Evolutionary conservation across 495 filamentous ascomycete species (phyloP).

Genomic region (Xylaria castorea): DNA sequence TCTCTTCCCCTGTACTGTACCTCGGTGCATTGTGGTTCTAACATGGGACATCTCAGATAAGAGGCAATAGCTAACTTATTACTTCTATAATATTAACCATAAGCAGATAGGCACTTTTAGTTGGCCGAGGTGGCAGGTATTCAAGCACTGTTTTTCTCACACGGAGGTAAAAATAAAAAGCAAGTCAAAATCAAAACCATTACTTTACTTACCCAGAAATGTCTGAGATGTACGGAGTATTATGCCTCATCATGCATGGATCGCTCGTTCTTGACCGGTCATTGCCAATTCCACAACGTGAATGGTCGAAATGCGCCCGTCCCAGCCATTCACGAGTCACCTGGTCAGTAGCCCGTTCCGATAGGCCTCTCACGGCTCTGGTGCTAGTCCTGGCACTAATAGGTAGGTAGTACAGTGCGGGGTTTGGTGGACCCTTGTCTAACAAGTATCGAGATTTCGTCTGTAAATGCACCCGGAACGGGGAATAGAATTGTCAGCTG

Average conservation of each 20-base stretch:
- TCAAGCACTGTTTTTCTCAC: too few relatives aligned
- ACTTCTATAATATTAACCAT: too few relatives aligned
- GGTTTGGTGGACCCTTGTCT: not conserved
- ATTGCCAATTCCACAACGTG: not conserved
- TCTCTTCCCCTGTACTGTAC: not conserved
- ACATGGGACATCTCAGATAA: not conserved
- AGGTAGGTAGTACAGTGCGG: not conserved
- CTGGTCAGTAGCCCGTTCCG: not conserved
- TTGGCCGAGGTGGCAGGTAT: not conserved
- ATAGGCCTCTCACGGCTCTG: not conserved
- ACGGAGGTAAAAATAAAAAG: not conserved
- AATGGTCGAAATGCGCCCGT: not conserved
- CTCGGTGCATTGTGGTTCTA: not conserved
- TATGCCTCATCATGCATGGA: not conserved
- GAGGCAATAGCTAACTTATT: not conserved
- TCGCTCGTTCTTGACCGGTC: not conserved
- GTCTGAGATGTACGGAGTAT: conserved; percentile 2
- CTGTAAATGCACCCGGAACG: not conserved
- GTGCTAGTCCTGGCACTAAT: not conserved
- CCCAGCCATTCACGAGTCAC: conserved; percentile 3
- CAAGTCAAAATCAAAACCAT: not conserved
- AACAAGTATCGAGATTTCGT: not conserved
- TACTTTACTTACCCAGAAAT: not conserved
- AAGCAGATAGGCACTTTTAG: not conserved
- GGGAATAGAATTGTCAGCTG: conserved; percentile 1